Evolutionary conservation across 805 yeast species (phyloP).

Genomic region (Tetrapisispora phaffii): DNA sequence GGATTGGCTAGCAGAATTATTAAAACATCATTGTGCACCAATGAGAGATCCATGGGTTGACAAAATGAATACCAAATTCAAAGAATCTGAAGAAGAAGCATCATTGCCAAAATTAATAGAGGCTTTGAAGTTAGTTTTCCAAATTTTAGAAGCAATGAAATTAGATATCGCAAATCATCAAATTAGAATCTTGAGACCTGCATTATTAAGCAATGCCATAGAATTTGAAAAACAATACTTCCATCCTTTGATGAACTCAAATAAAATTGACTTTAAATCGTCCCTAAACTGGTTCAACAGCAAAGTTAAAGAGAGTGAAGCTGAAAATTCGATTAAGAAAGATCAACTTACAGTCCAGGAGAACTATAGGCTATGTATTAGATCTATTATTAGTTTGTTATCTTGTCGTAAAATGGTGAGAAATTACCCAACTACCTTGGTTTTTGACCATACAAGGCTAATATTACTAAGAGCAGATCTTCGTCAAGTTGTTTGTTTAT

Average conservation of each 20-base stretch:
- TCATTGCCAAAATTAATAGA: constrained; percentile 50
- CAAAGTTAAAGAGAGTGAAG: constrained; percentile 23
- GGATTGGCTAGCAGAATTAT: constrained; percentile 63
- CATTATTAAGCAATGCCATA: constrained; percentile 74
- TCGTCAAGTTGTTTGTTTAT: constrained; percentile 71
- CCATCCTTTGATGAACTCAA: constrained; percentile 32
- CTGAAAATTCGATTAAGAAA: constrained; percentile 8
- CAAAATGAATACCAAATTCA: constrained; percentile 59
- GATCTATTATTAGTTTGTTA: constrained; percentile 51
- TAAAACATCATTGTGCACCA: constrained; percentile 90
- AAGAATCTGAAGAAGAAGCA: constrained; percentile 33
- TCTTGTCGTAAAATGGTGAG: constrained; percentile 73
- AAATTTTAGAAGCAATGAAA: constrained; percentile 87
- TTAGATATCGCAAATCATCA: constrained; percentile 93
- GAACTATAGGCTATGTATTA: constrained; percentile 35
- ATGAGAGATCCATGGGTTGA: constrained; percentile 88
- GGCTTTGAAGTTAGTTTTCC: constrained; percentile 68
- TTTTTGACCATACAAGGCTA: constrained; percentile 75
- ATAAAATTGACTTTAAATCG: constrained; percentile 50
- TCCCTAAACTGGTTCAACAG: constrained; percentile 56
- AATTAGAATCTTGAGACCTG: constrained; percentile 75
- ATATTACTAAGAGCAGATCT: constrained; percentile 75
- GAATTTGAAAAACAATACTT: constrained; percentile 85
- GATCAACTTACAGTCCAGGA: constrained; percentile 12
- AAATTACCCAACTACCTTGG: constrained; percentile 74